Evolutionary conservation across 805 yeast genomes (phyloP).

Genomic region (Candida incommunis): DNA sequence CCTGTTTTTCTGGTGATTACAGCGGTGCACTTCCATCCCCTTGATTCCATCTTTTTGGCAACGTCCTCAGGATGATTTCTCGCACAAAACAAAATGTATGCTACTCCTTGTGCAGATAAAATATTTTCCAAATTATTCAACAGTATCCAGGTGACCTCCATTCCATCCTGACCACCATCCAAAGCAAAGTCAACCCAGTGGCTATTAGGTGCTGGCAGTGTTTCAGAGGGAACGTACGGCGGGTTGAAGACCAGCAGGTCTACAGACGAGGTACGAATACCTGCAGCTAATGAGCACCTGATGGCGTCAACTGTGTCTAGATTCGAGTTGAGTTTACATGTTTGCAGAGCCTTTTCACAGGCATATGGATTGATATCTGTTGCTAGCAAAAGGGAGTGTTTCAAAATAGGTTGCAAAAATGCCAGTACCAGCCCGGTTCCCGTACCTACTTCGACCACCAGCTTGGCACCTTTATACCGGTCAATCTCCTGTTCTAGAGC

Average conservation of each 20-base stretch:
- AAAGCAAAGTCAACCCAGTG: slow-evolving; percentile 84
- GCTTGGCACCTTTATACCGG: slow-evolving; percentile 27
- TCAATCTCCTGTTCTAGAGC: slow-evolving; percentile 48
- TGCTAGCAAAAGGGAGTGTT: slow-evolving; percentile 41
- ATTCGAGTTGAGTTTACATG: slow-evolving; percentile 24
- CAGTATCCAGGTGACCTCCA: slow-evolving; percentile 64
- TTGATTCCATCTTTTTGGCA: slow-evolving; percentile 28
- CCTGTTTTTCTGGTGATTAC: slow-evolving; percentile 73
- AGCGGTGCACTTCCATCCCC: slow-evolving; percentile 40
- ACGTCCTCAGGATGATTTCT: slow-evolving; percentile 68
- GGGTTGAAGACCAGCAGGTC: slow-evolving; percentile 85
- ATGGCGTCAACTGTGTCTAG: slow-evolving; percentile 28
- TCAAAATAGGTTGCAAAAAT: slow-evolving; percentile 51
- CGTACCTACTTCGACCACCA: slow-evolving; percentile 74
- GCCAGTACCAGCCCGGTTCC: slow-evolving; percentile 87
- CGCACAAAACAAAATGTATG: slow-evolving; percentile 85
- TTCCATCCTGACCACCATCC: slow-evolving; percentile 81
- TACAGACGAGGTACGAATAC: slow-evolving; percentile 31
- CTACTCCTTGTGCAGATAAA: slow-evolving; percentile 51
- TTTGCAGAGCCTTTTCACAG: slow-evolving; percentile 35
- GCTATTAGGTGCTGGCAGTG: slow-evolving; percentile 46
- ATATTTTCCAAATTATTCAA: slow-evolving; percentile 38
- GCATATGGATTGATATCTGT: slow-evolving; percentile 78
- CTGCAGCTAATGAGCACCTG: slow-evolving; percentile 44
- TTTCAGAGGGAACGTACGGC: slow-evolving; percentile 87